Evolutionary conservation across 371 early-diverging fungal species (phyloP), one percentile per base, ranked within the genome.

Genomic region (Apophysomyces variabilis): DNA sequence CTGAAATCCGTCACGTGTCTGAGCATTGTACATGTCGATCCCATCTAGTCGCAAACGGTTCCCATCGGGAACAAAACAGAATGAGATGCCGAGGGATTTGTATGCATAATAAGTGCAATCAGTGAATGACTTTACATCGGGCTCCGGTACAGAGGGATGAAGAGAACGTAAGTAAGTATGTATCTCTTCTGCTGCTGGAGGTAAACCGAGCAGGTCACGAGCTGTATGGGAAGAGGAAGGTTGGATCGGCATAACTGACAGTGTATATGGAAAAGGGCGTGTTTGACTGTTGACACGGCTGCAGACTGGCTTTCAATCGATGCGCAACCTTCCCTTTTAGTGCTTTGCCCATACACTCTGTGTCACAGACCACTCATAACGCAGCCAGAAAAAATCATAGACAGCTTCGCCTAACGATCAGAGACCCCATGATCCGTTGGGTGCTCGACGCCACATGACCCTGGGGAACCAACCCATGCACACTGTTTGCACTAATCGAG

Each of bases 11-110:
- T 83, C 80, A 13, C 69, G 66, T 5, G 83, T 80, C 32, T 70
- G 62, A 0, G 76, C 78, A 56, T 83, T 83, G 60, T 78, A 80
- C 8, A 83, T 60, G 54, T 80, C 80, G 44, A 83, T 73, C 13
- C 79, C 69, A 63, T 80, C 79, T 0, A 83, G 60, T 4, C 57
- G 18, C 1, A 72, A 59, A 36, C 61, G 13, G 41, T 39, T 39
- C 39, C 38, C 38, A 13, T 57, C 41, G 5, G 70, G 57, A 13
- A 62, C 46, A 61, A 80, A 83, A 39, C 79, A 77, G n/a, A 83
- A 69, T 12, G 80, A 78, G 1, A 83, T 47, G 12, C 83, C 83
- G 7, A 74, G 64, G 3, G 74, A 62, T 35, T 76, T 76, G 58
- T 72, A 83, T 8, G 80, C 70, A 32, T 77, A 62, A 58, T 83